Conservation (phyloP, 306 rosid species). For the Sicyos edulis region DNA sequence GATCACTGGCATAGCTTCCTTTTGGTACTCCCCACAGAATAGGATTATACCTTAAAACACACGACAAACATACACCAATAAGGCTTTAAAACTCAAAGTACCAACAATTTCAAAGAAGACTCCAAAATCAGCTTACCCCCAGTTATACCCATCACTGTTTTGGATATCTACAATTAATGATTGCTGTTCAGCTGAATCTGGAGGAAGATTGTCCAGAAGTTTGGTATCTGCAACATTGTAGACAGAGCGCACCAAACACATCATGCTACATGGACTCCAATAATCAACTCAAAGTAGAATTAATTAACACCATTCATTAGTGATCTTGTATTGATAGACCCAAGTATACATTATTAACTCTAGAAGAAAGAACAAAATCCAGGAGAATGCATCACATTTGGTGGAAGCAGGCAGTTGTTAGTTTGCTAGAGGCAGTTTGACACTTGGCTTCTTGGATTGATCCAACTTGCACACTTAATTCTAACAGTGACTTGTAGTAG, state of each 20-base stretch:
- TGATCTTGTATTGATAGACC: neutral
- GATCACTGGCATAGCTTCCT: slow-evolving; percentile 88
- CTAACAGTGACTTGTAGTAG: neutral
- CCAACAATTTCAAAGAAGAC: slow-evolving; percentile 17
- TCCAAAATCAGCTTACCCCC: slow-evolving; percentile 65
- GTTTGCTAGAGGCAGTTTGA: neutral
- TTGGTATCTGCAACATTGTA: slow-evolving; percentile 46
- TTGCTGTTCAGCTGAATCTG: slow-evolving; percentile 90
- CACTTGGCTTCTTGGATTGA: neutral
- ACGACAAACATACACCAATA: slow-evolving; percentile 21
- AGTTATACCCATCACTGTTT: slow-evolving; percentile 75
- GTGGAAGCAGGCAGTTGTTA: slow-evolving; percentile 1
- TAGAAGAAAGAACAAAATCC: slow-evolving; percentile 11
- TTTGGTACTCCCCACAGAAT: slow-evolving; percentile 95
- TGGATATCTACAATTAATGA: slow-evolving; percentile 69
- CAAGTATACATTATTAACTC: slow-evolving; percentile 5
- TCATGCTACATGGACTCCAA: slow-evolving; percentile 13
- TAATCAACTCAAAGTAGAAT: slow-evolving; percentile 2
- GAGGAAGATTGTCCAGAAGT: slow-evolving; percentile 60
- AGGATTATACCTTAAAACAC: slow-evolving; percentile 72
- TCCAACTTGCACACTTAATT: neutral
- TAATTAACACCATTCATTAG: slow-evolving; percentile 1
- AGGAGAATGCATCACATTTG: slow-evolving; percentile 1
- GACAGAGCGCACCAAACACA: neutral
- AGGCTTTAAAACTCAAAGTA: slow-evolving; percentile 21